A percentile compares a stretch with the other conserved stretches of the same genome.
Conservation (phyloP, 495 filamentous ascomycete species). For the Ascobolus immersus region DNA sequence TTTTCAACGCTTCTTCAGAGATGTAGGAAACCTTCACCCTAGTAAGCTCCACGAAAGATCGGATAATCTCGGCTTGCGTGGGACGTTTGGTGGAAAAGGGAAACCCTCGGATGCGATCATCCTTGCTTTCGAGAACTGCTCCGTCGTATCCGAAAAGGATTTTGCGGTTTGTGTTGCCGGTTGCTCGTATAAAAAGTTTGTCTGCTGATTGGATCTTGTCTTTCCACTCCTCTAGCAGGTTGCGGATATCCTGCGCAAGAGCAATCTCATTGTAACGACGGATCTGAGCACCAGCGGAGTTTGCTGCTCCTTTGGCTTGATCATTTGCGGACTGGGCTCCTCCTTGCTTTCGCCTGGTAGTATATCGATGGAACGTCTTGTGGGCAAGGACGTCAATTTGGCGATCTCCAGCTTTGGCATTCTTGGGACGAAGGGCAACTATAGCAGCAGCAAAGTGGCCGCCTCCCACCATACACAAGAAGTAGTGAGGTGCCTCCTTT, state of each 20-base stretch:
- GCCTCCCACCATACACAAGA: slow-evolving; percentile 95
- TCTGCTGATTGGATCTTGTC: slow-evolving; percentile 57
- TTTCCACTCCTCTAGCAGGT: slow-evolving; percentile 57
- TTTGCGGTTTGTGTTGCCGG: slow-evolving; percentile 56
- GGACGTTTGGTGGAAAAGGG: slow-evolving; percentile 87
- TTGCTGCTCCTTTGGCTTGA: slow-evolving; percentile 64
- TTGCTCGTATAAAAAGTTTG: slow-evolving; percentile 68
- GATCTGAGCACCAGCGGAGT: slow-evolving; percentile 74
- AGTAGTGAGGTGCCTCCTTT: slow-evolving; percentile 43
- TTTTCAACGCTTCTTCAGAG: slow-evolving; percentile 5
- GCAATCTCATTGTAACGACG: slow-evolving; percentile 86
- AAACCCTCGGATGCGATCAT: slow-evolving; percentile 63
- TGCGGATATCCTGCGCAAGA: slow-evolving; percentile 55
- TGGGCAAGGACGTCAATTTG: slow-evolving; percentile 72
- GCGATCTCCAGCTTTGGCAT: slow-evolving; percentile 44
- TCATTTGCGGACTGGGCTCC: slow-evolving; percentile 85
- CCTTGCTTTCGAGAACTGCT: slow-evolving; percentile 56
- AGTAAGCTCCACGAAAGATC: slow-evolving; percentile 75
- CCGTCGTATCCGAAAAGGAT: slow-evolving; percentile 81
- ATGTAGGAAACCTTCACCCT: slow-evolving; percentile 50
- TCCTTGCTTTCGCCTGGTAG: slow-evolving; percentile 84
- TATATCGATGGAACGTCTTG: slow-evolving; percentile 95
- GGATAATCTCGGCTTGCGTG: slow-evolving; percentile 82
- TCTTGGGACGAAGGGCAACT: slow-evolving; percentile 54
- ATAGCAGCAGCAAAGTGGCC: slow-evolving; percentile 96